Evolutionary conservation across 192 early-diverging fungal species (phyloP), one percentile per base, ranked within the genome.

Genomic region (Chytriomyces sp.): DNA sequence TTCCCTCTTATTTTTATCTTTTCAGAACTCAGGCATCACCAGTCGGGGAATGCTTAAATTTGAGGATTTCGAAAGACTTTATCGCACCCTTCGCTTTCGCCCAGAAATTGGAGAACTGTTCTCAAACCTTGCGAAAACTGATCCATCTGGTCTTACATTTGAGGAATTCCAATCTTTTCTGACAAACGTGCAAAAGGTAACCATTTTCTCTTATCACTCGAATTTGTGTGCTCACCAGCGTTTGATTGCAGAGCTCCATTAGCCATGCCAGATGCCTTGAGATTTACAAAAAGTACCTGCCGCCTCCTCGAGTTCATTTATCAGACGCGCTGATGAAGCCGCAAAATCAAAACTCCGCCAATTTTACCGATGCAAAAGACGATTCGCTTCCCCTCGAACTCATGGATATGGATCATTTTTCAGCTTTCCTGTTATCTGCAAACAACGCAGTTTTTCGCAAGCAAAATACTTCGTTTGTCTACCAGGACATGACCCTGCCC

Each of bases 401-500:
- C 35, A 91, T 92, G 87, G 86, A 80, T n/a, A 73, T 91, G 35
- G 89, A 92, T 50, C 90, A 89, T 43, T 88, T 93, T 67, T 82
- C 83, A 18, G 88, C 87, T 2, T 93, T 91, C 79, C 67, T 93
- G 45, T 49, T 93, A 24, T 91, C 91, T 6, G 78, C 83, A 43
- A 88, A 87, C 64, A 93, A 92, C 77, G 45, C 88, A 3, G 66
- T 91, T 20, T 85, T 92, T 61, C 74, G 84, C 3, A 84, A 89
- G 50, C 45, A 64, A 13, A 85, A 91, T 44, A 72, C 77, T 6
- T 77, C 83, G 24, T 45, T 50, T 18, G 81, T 90, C 16, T 86
- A 84, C 61, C 88, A 92, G 47, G 89, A 91, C 50, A 93, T 93
- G 91, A 80, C 82, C 26, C 84, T 83, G 67, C 91, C 93, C 4